Evolutionary conservation across 805 yeast genomes (phyloP), one percentile per base, ranked within the genome.

Genomic region (Lipomyces oligophaga): DNA sequence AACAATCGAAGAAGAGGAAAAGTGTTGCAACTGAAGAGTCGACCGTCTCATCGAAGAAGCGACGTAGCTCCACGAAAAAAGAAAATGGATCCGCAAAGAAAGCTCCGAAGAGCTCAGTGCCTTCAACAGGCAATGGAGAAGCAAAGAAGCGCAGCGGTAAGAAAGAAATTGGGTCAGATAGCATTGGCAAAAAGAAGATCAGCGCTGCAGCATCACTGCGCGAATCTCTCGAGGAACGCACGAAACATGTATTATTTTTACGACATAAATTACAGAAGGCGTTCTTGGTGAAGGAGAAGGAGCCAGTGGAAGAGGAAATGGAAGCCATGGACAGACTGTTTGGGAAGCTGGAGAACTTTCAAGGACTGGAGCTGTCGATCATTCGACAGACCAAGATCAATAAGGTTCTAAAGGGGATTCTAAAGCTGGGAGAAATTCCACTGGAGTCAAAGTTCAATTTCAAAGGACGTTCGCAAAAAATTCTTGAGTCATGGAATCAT

Each of bases 241-340:
- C 44, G 38, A 54, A 55, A 31, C 60, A 58, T 26, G 57, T 61
- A 15, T 46, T 59, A 33, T 49, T 54, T 28, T 39, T 63, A n/a
- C 58, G 67, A 13, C 68, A 63, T 44, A 57, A 56, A 41, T 52
- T 64, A 35, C 67, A 64, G 47, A 58, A 58, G 28, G 65, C 62
- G 4, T 62, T 63, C 35, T 47, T 63, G 42, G 41, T 54, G 18
- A 50, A 45, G 26, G 57, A 49, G 19, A 54, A 54, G 35, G 43
- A 58, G 16, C 64, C 62, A 2, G 47, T 45, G 13, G 63, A 44
- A 5, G 55, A 58, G 1, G 67, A 60, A 11, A 43, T 62, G 42
- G 58, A 57, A n/a, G 48, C 49, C 15, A 56, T 61, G 47, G 60
- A 66, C 10, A 56, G 58, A 24, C 43, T 55, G 25, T 45, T 64